These are phyloP conservation scores for Metarhizium brunneum DNA, from an alignment of 2,329 filamentous ascomycete species.

Conservation along the genomic window DNA sequence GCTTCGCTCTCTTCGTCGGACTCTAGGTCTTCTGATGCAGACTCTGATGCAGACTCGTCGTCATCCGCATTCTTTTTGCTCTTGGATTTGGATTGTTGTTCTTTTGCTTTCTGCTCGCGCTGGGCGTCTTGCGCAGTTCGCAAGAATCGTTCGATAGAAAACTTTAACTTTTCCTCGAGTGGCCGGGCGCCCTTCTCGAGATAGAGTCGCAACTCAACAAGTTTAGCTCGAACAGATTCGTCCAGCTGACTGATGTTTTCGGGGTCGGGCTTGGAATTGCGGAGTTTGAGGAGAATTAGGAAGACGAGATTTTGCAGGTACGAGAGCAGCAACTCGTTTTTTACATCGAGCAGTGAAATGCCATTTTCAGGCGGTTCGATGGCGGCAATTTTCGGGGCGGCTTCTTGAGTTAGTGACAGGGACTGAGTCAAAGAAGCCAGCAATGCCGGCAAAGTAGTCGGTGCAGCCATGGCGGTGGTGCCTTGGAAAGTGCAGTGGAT, in stretches of 20 bases:
- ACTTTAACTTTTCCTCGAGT: conserved; percentile 81
- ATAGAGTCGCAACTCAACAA: conserved; percentile 87
- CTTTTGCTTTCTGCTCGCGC: conserved; percentile 29
- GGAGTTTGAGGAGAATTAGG: conserved; percentile 71
- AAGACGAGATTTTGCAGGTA: conserved; percentile 94
- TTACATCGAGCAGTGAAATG: conserved; percentile 88
- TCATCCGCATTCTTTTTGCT: conserved; percentile 21
- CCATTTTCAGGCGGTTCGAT: conserved; percentile 72
- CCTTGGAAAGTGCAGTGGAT: conserved; percentile 15
- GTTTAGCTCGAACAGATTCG: conserved; percentile 64
- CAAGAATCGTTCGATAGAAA: conserved; percentile 92
- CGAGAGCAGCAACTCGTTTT: conserved; percentile 93
- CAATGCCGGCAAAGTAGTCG: conserved; percentile 38
- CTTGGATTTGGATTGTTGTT: conserved; percentile 16
- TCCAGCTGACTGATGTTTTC: conserved; percentile 39
- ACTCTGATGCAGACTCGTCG: conserved; percentile 17
- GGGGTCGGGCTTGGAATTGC: conserved; percentile 35
- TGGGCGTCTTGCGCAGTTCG: conserved; percentile 73
- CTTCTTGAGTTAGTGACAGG: conserved; percentile 54
- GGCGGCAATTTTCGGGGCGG: conserved; percentile 49
- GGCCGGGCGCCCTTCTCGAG: conserved; percentile 88
- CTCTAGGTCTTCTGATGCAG: conserved; percentile 14
- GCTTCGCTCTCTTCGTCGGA: conserved; percentile 15
- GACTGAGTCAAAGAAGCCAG: conserved; percentile 49
- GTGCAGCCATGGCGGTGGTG: conserved; percentile 33